These are phyloP conservation scores for Cyberlindnera xishuangbannaensis DNA, from an alignment of 805 yeast genomes.

Conservation along the genomic window DNA sequence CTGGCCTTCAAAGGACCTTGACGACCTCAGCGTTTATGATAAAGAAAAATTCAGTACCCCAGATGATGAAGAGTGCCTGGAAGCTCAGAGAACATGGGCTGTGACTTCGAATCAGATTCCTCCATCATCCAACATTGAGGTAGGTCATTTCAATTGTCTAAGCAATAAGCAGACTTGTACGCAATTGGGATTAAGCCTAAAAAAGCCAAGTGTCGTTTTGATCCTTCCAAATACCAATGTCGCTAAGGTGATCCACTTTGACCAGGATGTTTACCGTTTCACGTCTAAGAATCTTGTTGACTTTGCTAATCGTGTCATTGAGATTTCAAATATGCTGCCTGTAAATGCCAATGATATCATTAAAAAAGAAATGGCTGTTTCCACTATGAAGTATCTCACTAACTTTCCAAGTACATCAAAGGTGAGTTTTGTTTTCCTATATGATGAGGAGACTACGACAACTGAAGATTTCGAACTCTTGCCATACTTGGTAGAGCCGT, in stretches of 20 bases:
- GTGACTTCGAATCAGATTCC: slow-evolving; percentile 45
- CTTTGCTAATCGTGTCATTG: slow-evolving; percentile 44
- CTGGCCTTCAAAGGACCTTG: slow-evolving; percentile 51
- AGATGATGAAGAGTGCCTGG: slow-evolving; percentile 44
- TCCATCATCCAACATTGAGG: slow-evolving; percentile 28
- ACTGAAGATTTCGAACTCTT: slow-evolving; percentile 60
- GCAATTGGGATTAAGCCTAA: slow-evolving; percentile 38
- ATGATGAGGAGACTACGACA: slow-evolving; percentile 43
- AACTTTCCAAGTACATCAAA: slow-evolving; percentile 29
- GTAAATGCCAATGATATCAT: slow-evolving; percentile 16
- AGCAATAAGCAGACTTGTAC: slow-evolving; percentile 45
- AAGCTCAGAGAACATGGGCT: slow-evolving; percentile 53
- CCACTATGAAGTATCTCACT: slow-evolving; percentile 1
- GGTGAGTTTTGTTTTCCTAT: slow-evolving; percentile 48
- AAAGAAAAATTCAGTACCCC: slow-evolving; percentile 34
- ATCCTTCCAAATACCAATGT: slow-evolving; percentile 45
- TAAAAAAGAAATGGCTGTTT: slow-evolving; percentile 17
- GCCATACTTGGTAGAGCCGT: slow-evolving; percentile 53
- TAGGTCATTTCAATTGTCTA: slow-evolving; percentile 59
- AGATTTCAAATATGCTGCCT: slow-evolving; percentile 37
- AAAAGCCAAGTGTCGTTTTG: slow-evolving; percentile 39
- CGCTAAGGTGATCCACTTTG: slow-evolving; percentile 36
- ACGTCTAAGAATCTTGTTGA: slow-evolving; percentile 29
- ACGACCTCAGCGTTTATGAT: slow-evolving; percentile 27
- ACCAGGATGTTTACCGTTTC: slow-evolving; percentile 16